These are phyloP conservation scores for Carex sylvatica DNA, from an alignment of 202 grass and related monocot genomes.

Conservation along the genomic window DNA sequence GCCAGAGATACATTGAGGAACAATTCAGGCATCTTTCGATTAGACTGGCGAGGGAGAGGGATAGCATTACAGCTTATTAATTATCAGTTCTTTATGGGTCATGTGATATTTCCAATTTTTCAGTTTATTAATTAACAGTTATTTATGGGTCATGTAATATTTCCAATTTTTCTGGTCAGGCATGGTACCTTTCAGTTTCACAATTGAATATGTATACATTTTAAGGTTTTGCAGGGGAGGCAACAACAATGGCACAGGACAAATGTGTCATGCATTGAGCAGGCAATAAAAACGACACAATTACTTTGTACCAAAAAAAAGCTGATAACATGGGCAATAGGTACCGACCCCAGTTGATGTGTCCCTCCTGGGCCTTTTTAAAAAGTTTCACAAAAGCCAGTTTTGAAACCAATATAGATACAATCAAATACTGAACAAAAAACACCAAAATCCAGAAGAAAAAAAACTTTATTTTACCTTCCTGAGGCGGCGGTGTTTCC, in stretches of 20 bases:
- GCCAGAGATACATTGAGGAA: background rate
- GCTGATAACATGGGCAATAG: background rate
- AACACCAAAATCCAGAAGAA: background rate
- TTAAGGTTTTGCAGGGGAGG: background rate
- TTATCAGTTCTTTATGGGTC: background rate
- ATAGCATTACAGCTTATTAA: background rate
- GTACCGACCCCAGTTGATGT: background rate
- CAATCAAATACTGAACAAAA: background rate
- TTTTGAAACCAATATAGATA: background rate
- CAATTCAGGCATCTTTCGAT: background rate
- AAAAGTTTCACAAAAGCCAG: background rate
- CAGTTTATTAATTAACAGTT: background rate
- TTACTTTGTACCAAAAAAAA: background rate
- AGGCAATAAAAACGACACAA: background rate
- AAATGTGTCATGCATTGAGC: background rate
- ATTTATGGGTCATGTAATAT: background rate
- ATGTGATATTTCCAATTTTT: background rate
- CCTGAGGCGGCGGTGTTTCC: slow-evolving; percentile 68
- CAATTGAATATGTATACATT: background rate
- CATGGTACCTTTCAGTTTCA: background rate
- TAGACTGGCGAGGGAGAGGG: background rate
- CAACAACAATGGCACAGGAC: background rate
- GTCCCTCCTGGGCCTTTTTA: background rate
- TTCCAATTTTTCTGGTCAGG: background rate
- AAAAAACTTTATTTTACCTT: slow-evolving; percentile 49